A percentile compares a stretch with the other conserved stretches of the same genome.
phyloP scores from a whole-genome alignment of 345 rosid genomes.

The Cardamine occulta region DNA sequence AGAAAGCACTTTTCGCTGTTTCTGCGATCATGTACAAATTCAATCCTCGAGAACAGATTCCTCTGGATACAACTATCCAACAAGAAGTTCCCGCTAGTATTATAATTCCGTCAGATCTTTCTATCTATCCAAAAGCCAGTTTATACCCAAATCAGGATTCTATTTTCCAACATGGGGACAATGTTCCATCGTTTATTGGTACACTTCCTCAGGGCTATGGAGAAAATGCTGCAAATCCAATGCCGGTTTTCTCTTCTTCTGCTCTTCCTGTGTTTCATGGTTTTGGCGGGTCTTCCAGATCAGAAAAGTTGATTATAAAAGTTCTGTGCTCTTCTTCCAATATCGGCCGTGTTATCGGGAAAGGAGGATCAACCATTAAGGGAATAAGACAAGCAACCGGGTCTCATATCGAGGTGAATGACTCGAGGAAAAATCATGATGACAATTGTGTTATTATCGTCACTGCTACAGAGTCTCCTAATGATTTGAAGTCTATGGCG shows the following conservation, averaged over 20 bases:
- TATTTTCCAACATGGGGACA: constrained; percentile 57
- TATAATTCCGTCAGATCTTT: constrained; percentile 84
- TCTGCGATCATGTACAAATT: constrained; percentile 93
- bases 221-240: constrained; percentile 55
- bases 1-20: constrained; percentile 80
- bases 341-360: constrained; percentile 97
- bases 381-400: constrained; percentile 91
- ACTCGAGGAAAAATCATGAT: constrained; percentile 64
- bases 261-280: constrained; percentile 67
- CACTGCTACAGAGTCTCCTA: constrained; percentile 77
- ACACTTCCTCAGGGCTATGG: constrained; percentile 71
- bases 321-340: constrained; percentile 77
- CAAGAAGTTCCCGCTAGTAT: constrained; percentile 75
- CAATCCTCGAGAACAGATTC: constrained; percentile 79
- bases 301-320: constrained; percentile 68
- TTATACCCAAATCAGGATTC: constrained; percentile 71
- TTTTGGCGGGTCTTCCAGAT: constrained; percentile 55
- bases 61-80: constrained; percentile 73
- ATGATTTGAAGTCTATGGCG: constrained; percentile 92
- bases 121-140: constrained; percentile 74
- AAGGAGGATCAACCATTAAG: constrained; percentile 89
- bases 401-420: constrained; percentile 86
- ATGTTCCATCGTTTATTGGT: constrained; percentile 66
- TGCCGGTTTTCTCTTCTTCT: constrained; percentile 76
- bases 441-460: constrained; percentile 72